A percentile compares a stretch with the other conserved stretches of the same genome.
Evolutionary conservation across 805 yeast species (phyloP).

Genomic region (Yarrowia bubula): DNA sequence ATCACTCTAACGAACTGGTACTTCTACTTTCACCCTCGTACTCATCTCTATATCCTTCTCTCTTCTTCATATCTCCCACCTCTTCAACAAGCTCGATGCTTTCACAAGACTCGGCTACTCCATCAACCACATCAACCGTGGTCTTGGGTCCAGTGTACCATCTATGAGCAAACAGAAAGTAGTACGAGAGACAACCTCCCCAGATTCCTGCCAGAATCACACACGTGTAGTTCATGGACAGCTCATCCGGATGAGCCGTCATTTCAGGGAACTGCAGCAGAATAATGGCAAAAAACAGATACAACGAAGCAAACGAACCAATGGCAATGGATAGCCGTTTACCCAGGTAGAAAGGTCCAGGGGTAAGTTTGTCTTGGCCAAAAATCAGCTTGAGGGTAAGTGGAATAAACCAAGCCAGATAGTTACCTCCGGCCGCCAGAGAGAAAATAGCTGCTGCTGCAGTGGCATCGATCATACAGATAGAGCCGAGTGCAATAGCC

Average conservation of each 20-base stretch:
- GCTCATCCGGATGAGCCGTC: slow-evolving; percentile 37
- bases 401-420: slow-evolving; percentile 65
- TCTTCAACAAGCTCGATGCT: not conserved
- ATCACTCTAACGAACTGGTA: not conserved
- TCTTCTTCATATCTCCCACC: not conserved
- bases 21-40: not conserved
- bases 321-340: slow-evolving; percentile 45
- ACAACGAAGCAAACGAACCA: slow-evolving; percentile 49
- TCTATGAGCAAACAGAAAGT: slow-evolving; percentile 51
- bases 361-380: slow-evolving; percentile 51
- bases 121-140: not conserved
- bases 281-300: slow-evolving; percentile 53
- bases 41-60: not conserved
- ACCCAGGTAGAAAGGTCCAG: slow-evolving; percentile 70
- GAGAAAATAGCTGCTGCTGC: slow-evolving; percentile 69
- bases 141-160: slow-evolving; percentile 55
- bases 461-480: slow-evolving; percentile 55
- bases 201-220: slow-evolving; percentile 62
- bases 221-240: slow-evolving; percentile 64
- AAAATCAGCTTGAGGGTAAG: slow-evolving; percentile 50
- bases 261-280: slow-evolving; percentile 59
- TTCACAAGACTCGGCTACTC: not conserved
- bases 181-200: slow-evolving; percentile 53
- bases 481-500: slow-evolving; percentile 53
- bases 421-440: slow-evolving; percentile 59